A percentile compares a stretch with the other conserved stretches of the same genome.
phyloP scores from a whole-genome alignment of 306 rosid genomes.

The Sicyos baderoa region DNA sequence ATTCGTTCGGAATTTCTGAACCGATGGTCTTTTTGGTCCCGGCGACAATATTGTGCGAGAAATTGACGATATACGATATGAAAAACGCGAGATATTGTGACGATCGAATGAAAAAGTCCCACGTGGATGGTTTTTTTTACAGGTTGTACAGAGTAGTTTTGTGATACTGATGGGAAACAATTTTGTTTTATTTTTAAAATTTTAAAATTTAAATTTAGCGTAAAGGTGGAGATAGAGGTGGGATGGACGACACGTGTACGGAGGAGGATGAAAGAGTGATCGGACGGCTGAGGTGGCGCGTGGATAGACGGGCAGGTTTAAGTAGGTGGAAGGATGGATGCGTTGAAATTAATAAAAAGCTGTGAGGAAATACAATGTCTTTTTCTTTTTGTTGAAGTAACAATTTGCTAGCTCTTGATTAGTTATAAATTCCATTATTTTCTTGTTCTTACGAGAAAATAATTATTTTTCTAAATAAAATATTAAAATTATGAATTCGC shows the following conservation, averaged over 20 bases:
- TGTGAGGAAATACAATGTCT: background rate
- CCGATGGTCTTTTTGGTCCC: background rate
- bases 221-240: background rate
- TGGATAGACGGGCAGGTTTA: conserved; percentile 15
- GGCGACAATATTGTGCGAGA: background rate
- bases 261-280: background rate
- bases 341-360: background rate
- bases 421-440: background rate
- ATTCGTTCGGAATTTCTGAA: background rate
- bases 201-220: too few species aligned
- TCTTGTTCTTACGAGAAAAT: too few species aligned
- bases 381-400: too few species aligned
- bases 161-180: background rate
- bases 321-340: background rate
- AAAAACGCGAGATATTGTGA: background rate
- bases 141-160: background rate
- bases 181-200: too few species aligned
- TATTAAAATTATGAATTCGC: too few species aligned
- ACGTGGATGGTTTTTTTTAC: background rate
- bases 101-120: background rate
- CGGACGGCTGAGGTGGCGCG: conserved; percentile 19
- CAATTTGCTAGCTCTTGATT: background rate
- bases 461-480: too few species aligned
- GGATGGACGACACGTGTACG: background rate
- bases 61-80: background rate